These are phyloP conservation scores for Aquilaria malaccensis DNA, from an alignment of 345 rosid species.

Conservation along the genomic window DNA sequence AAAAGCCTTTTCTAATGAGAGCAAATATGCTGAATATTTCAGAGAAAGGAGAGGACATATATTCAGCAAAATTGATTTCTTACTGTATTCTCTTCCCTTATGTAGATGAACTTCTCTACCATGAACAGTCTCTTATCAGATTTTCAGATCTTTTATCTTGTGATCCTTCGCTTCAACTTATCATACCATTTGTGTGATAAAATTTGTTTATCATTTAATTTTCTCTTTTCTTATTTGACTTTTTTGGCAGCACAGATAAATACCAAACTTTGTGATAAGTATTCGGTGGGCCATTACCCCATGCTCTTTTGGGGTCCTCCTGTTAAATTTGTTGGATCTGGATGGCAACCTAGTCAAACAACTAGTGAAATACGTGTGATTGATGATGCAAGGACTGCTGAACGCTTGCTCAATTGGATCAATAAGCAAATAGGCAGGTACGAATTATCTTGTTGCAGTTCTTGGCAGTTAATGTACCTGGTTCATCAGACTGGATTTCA, in stretches of 20 bases:
- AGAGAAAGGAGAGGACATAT: no score
- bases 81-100: no score
- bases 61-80: no score
- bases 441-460: slow-evolving; percentile 12
- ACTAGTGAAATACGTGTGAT: slow-evolving; percentile 46
- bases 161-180: neutral
- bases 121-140: neutral
- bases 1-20: no score
- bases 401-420: slow-evolving; percentile 77
- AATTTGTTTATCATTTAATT: slow-evolving; percentile 3
- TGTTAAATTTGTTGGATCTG: slow-evolving; percentile 46
- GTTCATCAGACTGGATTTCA: no score
- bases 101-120: no score
- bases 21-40: no score
- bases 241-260: slow-evolving; percentile 91
- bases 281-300: slow-evolving; percentile 80
- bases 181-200: no score
- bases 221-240: slow-evolving; percentile 23
- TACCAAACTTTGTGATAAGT: slow-evolving; percentile 74
- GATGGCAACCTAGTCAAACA: slow-evolving; percentile 59
- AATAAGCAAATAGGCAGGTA: slow-evolving; percentile 88
- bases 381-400: slow-evolving; percentile 80
- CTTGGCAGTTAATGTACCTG: neutral
- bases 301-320: slow-evolving; percentile 91
- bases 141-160: neutral